Base-by-base conservation (phyloP, 768 basidiomycete genomes). In the Psilocybe sp. region DNA sequence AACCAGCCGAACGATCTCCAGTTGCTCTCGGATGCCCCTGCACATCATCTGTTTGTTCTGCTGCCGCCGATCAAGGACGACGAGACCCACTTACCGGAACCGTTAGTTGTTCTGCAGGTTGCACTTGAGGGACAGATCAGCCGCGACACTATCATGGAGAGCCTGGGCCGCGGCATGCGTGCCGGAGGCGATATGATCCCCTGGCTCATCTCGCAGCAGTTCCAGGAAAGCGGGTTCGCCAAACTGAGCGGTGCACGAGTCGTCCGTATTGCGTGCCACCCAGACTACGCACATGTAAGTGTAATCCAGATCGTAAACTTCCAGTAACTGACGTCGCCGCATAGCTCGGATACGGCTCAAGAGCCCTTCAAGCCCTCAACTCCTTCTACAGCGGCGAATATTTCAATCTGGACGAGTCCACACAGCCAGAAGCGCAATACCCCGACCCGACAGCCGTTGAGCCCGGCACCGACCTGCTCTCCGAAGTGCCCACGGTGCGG, bases 1-100 rank as follows among this genome's bases (percentile, higher is more conserved):
- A 99, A 98, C 68, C 92, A 95, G 62, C 97, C 97, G 15, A 98
- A 99, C 64, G 97, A 99, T 65, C 77, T 99, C n/a, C 96, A 98
- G 66, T 80, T 99, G 45, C 82, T 98, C 67, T 91, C 89, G 10
- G 97, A 99, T 60, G 97, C 97, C 1, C 97, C 97, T 0, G 95
- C 93, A 1, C 96, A 98, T 63, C 92, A 95, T 60, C 79, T 99
- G 12, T 99, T 98, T 57, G 97, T 99, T 1, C 80, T 99, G 0
- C 75, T 98, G 1, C 95, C 95, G 0, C 97, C 97, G 0, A 78
- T 98, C 43, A 85, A 88, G 60, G 89, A 94, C 48, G 89, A 95
- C 53, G 92, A 93, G 64, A 85, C 78, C n/a, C 80, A 85, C 44
- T 78, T 99, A 1, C 97, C 97, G 0, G 95, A 98, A 55, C 97